phyloP scores from a whole-genome alignment of 441 rosid genomes.

The Manihot esculenta region DNA sequence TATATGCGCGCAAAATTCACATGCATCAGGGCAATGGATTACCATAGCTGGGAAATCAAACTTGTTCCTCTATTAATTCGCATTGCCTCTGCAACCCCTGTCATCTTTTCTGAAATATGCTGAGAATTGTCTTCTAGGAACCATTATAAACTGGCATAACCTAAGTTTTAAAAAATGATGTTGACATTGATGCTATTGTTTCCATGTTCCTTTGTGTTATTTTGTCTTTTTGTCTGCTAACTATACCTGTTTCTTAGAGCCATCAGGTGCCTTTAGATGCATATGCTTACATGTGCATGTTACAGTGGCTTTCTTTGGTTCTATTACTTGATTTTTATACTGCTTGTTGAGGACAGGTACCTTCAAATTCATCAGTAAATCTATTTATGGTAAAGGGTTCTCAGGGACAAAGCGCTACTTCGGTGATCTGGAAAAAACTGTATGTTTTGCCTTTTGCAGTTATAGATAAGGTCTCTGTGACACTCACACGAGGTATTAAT shows the following conservation, averaged over 20 bases:
- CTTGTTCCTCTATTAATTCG: not conserved
- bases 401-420: conserved; percentile 93
- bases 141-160: not conserved
- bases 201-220: not conserved
- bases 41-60: not conserved
- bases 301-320: conserved; percentile 19
- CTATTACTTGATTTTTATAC: conserved; percentile 18
- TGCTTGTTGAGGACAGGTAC: conserved; percentile 57
- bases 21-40: not conserved
- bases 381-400: conserved; percentile 67
- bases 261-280: not conserved
- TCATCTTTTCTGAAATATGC: not conserved
- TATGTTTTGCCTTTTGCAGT: conserved; percentile 38
- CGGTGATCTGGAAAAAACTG: conserved; percentile 92
- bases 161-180: not conserved
- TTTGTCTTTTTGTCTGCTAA: conserved; percentile 6
- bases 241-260: not conserved
- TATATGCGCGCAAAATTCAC: not conserved
- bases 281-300: conserved; percentile 10
- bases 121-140: not conserved
- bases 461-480: conserved; percentile 17
- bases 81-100: not conserved
- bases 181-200: no score
- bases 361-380: conserved; percentile 81
- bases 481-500: conserved; percentile 23